phyloP scores from a whole-genome alignment of 129 eudicot genomes.

The Centella asiatica region DNA sequence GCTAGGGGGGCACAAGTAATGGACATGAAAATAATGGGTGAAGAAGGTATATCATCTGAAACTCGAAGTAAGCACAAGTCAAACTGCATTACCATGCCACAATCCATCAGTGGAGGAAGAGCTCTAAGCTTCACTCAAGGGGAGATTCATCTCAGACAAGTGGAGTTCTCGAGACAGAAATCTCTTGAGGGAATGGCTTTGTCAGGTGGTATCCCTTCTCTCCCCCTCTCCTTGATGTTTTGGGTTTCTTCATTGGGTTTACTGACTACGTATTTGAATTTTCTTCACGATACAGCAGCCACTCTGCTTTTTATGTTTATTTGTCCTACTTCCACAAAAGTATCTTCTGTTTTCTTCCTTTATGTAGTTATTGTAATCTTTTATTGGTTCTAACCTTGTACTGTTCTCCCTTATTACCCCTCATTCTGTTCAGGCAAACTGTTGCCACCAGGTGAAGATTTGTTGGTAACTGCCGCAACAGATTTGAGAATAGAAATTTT shows the following conservation, averaged over 20 bases:
- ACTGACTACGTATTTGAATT: not conserved
- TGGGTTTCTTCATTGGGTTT: not conserved
- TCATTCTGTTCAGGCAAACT: not conserved
- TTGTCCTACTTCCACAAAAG: not conserved
- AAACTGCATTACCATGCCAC: not conserved
- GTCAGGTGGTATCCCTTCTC: not conserved
- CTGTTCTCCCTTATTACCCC: not conserved
- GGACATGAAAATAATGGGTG: not conserved
- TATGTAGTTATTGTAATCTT: not conserved
- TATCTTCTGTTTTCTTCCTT: not conserved
- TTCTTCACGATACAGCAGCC: not conserved
- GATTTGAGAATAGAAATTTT: constrained; percentile 8
- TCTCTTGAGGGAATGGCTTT: not conserved
- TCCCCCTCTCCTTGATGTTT: not conserved
- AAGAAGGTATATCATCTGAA: not conserved
- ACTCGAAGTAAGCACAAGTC: constrained; percentile 1
- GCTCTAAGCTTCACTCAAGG: not conserved
- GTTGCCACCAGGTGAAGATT: not conserved
- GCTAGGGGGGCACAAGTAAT: not conserved
- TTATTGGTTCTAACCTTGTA: not conserved
- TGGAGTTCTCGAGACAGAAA: not conserved
- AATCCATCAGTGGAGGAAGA: not conserved
- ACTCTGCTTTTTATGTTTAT: not conserved
- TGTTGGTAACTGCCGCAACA: constrained; percentile 9
- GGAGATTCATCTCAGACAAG: not conserved